These are phyloP conservation scores for Rhodomyrtus tomentosa DNA, from an alignment of 345 rosid species.

Conservation along the genomic window DNA sequence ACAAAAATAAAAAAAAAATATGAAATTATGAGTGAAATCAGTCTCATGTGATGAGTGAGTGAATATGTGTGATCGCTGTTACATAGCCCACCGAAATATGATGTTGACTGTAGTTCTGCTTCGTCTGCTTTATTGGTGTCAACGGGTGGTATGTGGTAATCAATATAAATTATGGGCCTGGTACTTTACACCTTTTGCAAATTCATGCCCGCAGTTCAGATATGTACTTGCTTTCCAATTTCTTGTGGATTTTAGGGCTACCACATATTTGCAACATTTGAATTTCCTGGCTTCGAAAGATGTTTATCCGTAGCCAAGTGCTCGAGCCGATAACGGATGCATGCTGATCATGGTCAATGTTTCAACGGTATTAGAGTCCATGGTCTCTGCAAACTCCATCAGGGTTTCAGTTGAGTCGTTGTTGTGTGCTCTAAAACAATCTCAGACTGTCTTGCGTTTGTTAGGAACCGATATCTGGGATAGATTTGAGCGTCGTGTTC, in stretches of 20 bases:
- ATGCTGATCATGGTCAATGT: not conserved
- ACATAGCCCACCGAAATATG: not conserved
- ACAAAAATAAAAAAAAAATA: no score
- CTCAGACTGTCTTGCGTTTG: not conserved
- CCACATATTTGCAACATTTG: not conserved
- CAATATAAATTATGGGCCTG: not conserved
- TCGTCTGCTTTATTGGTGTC: not conserved
- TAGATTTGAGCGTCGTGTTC: conserved; percentile 3
- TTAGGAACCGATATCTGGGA: conserved; percentile 6
- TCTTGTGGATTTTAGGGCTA: not conserved
- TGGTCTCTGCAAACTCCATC: not conserved
- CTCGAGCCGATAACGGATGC: not conserved
- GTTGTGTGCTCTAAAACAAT: not conserved
- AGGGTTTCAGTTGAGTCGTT: not conserved
- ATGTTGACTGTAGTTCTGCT: not conserved
- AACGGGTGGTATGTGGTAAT: not conserved
- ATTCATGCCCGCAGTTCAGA: not conserved
- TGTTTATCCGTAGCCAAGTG: not conserved
- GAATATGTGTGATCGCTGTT: not conserved
- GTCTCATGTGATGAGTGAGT: not conserved
- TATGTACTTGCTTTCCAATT: not conserved
- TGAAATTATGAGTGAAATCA: no score
- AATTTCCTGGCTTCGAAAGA: not conserved
- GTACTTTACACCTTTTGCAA: not conserved
- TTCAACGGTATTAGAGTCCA: not conserved